Evolutionary conservation across 306 rosid species (phyloP), one percentile per base, ranked within the genome.

Genomic region (Cucumis melo): DNA sequence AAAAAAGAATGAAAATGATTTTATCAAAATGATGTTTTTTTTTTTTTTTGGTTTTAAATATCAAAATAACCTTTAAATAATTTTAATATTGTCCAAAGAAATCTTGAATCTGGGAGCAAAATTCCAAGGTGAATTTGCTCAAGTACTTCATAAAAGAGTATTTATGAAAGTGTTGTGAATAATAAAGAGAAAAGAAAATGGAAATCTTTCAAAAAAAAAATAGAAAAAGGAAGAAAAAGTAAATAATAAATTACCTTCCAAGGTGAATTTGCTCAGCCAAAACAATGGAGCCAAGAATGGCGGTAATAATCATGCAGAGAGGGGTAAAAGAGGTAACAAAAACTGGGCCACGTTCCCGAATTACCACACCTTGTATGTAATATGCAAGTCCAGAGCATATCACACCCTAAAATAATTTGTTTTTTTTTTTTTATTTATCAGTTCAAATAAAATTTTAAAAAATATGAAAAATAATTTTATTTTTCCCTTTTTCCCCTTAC

Each of bases 301-400:
- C 94, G 0, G 98, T 92, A 77, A 95, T 90, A 80, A 95, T 95
- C 99, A 95, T 95, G 76, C 91, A 87, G 8, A 95, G 81, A 58
- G 99, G 99, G 46, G 97, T 95, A 77, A 95, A 95, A 44, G 99
- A 88, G 2, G 99, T 95, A 6, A 92, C 91, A 73, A 95, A 95
- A 8, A 95, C 99, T 4, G 99, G 99, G 56, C 99, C 99, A 32
- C 94, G 88, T 84, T 89, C 87, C 59, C 87, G 86, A 6, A 83
- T 95, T 56, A 95, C 97, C 44, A 92, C 66, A 14, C 98, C 99
- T 85, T 95, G 99, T 67, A 95, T 85, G 44, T 90, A 95, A 76
- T 89, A 95, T 34, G 99, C 99, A 79, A 95, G 87, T 72, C 93
- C 99, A 68, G 99, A 95, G 81, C 99, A 95, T 39, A 92, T 85